phyloP scores from a whole-genome alignment of 208 protist genomes.

The Crithidia sp. region DNA sequence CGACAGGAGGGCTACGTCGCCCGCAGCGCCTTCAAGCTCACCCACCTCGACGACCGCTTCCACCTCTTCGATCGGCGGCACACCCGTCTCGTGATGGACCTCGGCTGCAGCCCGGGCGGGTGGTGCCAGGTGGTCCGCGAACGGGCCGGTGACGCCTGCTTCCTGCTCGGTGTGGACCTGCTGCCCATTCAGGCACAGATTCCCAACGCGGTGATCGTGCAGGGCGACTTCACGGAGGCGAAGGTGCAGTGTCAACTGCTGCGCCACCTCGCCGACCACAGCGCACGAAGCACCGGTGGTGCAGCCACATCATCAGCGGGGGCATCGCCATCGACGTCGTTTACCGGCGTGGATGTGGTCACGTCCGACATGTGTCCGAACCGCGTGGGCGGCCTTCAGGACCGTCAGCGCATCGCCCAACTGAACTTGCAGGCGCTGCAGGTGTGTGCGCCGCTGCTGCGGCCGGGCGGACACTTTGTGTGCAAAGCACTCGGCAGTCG shows the following conservation, averaged over 20 bases:
- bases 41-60: conserved; percentile 73
- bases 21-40: conserved; percentile 84
- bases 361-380: conserved; percentile 90
- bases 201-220: conserved; percentile 64
- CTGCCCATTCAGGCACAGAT: conserved; percentile 57
- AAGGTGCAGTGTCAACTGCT: conserved; percentile 52
- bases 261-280: conserved; percentile 22
- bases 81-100: conserved; percentile 71
- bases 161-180: conserved; percentile 76
- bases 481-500: conserved; percentile 79
- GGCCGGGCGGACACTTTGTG: conserved; percentile 71
- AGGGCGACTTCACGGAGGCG: conserved; percentile 72
- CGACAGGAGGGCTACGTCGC: conserved; percentile 76
- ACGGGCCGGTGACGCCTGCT: conserved; percentile 59
- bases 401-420: conserved; percentile 68
- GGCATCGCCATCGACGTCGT: not conserved
- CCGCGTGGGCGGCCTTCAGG: conserved; percentile 61
- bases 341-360: conserved; percentile 58
- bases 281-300: no score
- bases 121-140: conserved; percentile 87
- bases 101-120: conserved; percentile 86
- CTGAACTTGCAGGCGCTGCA: conserved; percentile 57
- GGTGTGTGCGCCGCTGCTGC: conserved; percentile 60
- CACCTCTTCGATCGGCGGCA: conserved; percentile 47
- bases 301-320: not conserved